Evolutionary conservation across 176 grass and related monocot genomes (phyloP).

Genomic region (Saccharum officinarum): DNA sequence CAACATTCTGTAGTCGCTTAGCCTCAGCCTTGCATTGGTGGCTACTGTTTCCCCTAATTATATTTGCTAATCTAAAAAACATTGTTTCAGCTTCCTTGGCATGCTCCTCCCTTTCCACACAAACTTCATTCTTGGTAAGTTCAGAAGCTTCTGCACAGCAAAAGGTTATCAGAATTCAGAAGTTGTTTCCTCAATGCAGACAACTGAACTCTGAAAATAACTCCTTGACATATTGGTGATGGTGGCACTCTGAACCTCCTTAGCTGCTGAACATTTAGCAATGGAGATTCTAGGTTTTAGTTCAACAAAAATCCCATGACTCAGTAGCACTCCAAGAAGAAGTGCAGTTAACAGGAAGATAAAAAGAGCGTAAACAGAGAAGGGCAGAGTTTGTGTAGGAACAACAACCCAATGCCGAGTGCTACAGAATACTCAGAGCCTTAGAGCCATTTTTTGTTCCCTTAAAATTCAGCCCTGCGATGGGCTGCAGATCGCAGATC

Average conservation of each 20-base stretch:
- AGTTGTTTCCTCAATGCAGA: slow-evolving; percentile 2
- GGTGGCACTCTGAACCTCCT: neutral
- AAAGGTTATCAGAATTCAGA: neutral
- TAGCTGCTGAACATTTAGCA: neutral
- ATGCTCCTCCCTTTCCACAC: slow-evolving; percentile 20
- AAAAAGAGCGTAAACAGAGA: no score
- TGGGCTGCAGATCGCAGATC: no score
- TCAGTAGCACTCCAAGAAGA: slow-evolving; percentile 62
- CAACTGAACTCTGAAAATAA: slow-evolving; percentile 18
- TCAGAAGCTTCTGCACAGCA: slow-evolving; percentile 14
- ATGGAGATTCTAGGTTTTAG: neutral
- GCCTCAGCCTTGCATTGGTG: no score
- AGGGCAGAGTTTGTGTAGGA: no score
- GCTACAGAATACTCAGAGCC: no score
- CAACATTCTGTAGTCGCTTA: no score
- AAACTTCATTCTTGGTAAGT: neutral
- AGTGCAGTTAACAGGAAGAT: slow-evolving; percentile 55
- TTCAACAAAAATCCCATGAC: slow-evolving; percentile 2
- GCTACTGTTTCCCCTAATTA: no score
- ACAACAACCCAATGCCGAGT: no score
- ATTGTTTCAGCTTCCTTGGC: neutral
- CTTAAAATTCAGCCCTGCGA: no score
- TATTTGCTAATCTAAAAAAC: no score
- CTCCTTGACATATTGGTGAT: no score
- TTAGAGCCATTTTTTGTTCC: no score